A percentile compares a stretch with the other conserved stretches of the same genome.
These are phyloP conservation scores for Exophiala oligosperma DNA, from an alignment of 2,329 filamentous ascomycete species.

Conservation along the genomic window DNA sequence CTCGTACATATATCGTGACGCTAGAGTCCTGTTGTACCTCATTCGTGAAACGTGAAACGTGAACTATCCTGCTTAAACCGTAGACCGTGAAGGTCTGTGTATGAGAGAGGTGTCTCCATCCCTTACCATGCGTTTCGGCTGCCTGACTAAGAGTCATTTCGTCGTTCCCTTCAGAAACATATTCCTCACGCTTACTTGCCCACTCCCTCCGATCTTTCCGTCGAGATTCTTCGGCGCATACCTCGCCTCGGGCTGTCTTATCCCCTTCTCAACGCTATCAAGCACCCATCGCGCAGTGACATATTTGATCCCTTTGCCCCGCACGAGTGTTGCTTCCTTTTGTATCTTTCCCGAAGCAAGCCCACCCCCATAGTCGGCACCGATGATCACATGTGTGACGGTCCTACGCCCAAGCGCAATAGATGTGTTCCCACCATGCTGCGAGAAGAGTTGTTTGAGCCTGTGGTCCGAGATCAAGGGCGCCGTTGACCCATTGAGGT, in stretches of 20 bases:
- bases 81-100: too few species aligned
- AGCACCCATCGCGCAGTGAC: constrained; percentile 81
- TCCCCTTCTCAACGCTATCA: constrained; percentile 77
- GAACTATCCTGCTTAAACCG: too few species aligned
- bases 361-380: constrained; percentile 68
- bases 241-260: constrained; percentile 70
- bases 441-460: constrained; percentile 73
- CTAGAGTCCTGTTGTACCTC: too few species aligned
- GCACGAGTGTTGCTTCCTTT: constrained; percentile 68
- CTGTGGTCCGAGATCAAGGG: constrained; percentile 82
- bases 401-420: constrained; percentile 68
- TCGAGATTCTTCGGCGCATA: constrained; percentile 61
- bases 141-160: neutral
- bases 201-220: constrained; percentile 52
- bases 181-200: constrained; percentile 61
- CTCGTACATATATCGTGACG: neutral
- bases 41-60: too few species aligned
- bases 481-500: constrained; percentile 84
- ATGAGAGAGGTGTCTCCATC: too few species aligned
- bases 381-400: constrained; percentile 78
- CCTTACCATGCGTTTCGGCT: too few species aligned
- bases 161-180: constrained; percentile 16
- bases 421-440: constrained; percentile 72
- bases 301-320: constrained; percentile 73
- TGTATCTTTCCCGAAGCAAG: constrained; percentile 77